Percentiles rank a stretch among this genome's conserved stretches.
Evolutionary conservation across 176 grass and related monocot genomes (phyloP).

Genomic region (Bolboschoenus planiculmis): DNA sequence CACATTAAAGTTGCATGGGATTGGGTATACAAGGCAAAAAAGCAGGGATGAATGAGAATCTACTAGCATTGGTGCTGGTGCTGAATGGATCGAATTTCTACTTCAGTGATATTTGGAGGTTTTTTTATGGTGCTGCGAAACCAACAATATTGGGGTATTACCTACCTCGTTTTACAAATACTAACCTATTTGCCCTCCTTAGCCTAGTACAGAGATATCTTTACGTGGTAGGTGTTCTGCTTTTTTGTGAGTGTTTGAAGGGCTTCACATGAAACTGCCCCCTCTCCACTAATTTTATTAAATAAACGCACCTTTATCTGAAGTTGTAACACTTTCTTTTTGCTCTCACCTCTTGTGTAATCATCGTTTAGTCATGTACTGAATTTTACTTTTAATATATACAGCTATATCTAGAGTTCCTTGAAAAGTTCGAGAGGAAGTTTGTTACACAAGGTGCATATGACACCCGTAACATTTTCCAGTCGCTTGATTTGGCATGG

Average conservation of each 20-base stretch:
- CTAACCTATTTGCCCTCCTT: neutral
- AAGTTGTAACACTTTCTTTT: neutral
- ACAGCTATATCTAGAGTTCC: conserved; percentile 91
- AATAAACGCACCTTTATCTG: neutral
- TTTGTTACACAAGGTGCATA: conserved; percentile 87
- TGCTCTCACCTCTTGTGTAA: neutral
- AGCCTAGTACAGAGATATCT: neutral
- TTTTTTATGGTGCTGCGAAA: neutral
- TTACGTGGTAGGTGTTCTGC: neutral
- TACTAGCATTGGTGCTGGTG: neutral
- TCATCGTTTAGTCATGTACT: neutral
- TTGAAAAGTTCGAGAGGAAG: conserved; percentile 91
- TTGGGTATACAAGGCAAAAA: neutral
- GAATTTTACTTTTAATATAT: conserved; percentile 4
- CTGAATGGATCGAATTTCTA: neutral
- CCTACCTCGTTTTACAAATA: neutral
- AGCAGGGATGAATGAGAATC: neutral
- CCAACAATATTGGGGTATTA: too few species aligned
- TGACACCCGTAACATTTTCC: conserved; percentile 87
- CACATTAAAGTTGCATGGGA: neutral
- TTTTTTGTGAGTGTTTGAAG: neutral
- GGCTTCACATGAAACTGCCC: neutral
- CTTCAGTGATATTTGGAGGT: neutral
- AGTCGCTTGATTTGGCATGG: conserved; percentile 95
- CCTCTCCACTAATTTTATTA: neutral